phyloP scores from a whole-genome alignment of 2,329 filamentous ascomycete species.

The Penicillium sp. region DNA sequence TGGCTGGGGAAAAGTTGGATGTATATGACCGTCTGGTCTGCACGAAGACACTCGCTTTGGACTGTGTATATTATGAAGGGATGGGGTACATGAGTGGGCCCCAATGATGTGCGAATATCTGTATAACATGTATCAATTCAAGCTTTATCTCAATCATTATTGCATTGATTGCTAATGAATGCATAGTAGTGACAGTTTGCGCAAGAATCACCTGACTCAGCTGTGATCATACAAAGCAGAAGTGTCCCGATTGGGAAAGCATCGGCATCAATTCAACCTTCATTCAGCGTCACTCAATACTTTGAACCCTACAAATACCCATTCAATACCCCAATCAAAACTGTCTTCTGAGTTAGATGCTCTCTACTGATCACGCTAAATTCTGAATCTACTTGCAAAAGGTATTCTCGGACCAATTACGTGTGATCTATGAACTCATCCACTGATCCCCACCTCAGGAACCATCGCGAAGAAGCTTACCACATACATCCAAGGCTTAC shows the following conservation, averaged over 20 bases:
- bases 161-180: background rate
- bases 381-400: background rate
- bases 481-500: too few relatives aligned
- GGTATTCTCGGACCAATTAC: background rate
- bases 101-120: slow-evolving; percentile 1
- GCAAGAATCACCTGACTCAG: slow-evolving; percentile 8
- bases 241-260: slow-evolving; percentile 2
- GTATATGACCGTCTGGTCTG: slow-evolving; percentile 5
- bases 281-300: background rate
- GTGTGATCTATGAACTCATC: too few relatives aligned
- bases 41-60: slow-evolving; percentile 9
- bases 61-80: slow-evolving; percentile 13
- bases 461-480: too few relatives aligned
- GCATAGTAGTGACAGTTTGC: background rate
- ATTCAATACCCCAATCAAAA: too few relatives aligned
- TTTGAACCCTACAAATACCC: background rate
- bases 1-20: background rate
- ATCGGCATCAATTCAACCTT: background rate
- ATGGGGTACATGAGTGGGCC: background rate
- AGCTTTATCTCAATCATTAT: background rate
- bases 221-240: background rate
- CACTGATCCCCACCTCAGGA: background rate
- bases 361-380: too few relatives aligned
- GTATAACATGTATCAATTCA: slow-evolving; percentile 7
- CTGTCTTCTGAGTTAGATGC: too few relatives aligned